These are phyloP conservation scores for Podaxis pistillaris DNA, from an alignment of 768 basidiomycete genomes.

Conservation along the genomic window DNA sequence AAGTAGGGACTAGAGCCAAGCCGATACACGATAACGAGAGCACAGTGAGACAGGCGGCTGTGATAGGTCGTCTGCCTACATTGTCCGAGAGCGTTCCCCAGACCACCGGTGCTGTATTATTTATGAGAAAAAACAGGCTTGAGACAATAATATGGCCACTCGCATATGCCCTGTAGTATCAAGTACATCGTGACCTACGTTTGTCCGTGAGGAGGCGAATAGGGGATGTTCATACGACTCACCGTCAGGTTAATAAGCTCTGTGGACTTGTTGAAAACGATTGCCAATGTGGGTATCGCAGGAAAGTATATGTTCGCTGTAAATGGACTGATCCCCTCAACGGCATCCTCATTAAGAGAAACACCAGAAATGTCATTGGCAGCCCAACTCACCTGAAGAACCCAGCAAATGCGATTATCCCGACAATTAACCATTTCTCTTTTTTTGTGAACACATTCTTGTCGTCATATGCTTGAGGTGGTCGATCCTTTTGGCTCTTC, in stretches of 20 bases:
- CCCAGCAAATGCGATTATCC: slow-evolving; percentile 54
- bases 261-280: slow-evolving; percentile 59
- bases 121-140: slow-evolving; percentile 1
- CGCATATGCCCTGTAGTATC: slow-evolving; percentile 63
- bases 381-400: slow-evolving; percentile 52
- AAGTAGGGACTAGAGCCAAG: slow-evolving; percentile 45
- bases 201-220: not conserved
- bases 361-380: not conserved
- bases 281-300: slow-evolving; percentile 66
- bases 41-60: slow-evolving; percentile 60
- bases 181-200: slow-evolving; percentile 66
- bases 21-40: slow-evolving; percentile 67
- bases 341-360: not conserved
- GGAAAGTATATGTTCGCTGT: slow-evolving; percentile 81
- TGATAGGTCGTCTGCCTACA: slow-evolving; percentile 61
- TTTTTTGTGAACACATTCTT: slow-evolving; percentile 46
- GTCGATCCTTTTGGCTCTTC: not conserved
- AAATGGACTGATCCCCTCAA: slow-evolving; percentile 45
- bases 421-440: slow-evolving; percentile 65
- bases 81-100: slow-evolving; percentile 44
- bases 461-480: not conserved
- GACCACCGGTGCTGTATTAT: slow-evolving; percentile 51
- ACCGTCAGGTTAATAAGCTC: slow-evolving; percentile 81
- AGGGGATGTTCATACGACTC: not conserved
- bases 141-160: slow-evolving; percentile 16